phyloP scores from a whole-genome alignment of 768 basidiomycete genomes.

The Auriculariales sp. region DNA sequence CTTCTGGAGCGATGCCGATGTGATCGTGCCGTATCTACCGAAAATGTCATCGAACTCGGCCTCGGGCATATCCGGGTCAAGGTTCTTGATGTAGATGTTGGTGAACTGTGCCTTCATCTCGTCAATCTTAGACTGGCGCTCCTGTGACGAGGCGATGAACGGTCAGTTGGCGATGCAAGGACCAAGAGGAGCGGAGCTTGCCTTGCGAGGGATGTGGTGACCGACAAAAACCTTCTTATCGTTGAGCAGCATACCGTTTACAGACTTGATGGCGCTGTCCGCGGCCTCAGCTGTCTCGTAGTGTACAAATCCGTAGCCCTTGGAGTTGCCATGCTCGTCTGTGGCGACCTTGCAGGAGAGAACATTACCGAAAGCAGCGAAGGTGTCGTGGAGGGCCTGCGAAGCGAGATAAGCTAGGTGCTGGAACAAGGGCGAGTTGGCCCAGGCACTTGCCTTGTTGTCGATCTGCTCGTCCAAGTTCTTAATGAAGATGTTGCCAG shows the following conservation, averaged over 20 bases:
- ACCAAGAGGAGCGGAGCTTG: constrained; percentile 14
- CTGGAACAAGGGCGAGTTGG: neutral
- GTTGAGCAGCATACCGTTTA: constrained; percentile 98
- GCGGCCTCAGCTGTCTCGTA: constrained; percentile 97
- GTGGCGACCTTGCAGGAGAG: constrained; percentile 98
- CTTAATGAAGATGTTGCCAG: constrained; percentile 99
- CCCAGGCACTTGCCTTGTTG: constrained; percentile 74
- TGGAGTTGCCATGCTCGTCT: constrained; percentile 88
- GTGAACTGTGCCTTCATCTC: constrained; percentile 97
- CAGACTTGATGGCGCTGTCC: constrained; percentile 90
- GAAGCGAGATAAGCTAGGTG: neutral
- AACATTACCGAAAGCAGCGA: constrained; percentile 97
- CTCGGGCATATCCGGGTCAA: constrained; percentile 70
- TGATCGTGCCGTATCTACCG: constrained; percentile 60
- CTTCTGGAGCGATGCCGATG: constrained; percentile 71
- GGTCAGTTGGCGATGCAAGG: neutral
- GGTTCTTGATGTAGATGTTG: constrained; percentile 96
- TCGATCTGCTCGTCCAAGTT: constrained; percentile 95
- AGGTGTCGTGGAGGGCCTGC: constrained; percentile 97
- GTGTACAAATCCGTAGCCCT: constrained; percentile 98
- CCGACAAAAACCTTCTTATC: constrained; percentile 99
- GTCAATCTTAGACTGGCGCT: constrained; percentile 95
- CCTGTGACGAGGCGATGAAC: constrained; percentile 26
- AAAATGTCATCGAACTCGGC: constrained; percentile 83
- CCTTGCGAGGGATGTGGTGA: constrained; percentile 93